These are phyloP conservation scores for Xanthoceras sorbifolium DNA, from an alignment of 345 rosid species.

Conservation along the genomic window DNA sequence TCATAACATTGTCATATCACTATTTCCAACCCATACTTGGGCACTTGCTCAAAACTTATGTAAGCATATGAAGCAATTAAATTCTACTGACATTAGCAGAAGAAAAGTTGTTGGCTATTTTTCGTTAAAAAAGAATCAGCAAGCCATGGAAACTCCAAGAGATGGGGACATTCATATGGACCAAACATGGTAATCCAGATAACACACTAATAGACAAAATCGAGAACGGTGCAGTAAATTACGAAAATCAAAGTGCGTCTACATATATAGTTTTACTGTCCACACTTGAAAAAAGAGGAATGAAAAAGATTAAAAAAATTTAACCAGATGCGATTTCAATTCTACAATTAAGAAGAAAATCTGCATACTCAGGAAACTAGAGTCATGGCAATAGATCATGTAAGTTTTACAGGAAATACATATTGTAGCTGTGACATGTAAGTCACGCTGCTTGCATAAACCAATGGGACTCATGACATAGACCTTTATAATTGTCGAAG, in stretches of 20 bases:
- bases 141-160: background rate
- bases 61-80: background rate
- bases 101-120: background rate
- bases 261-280: background rate
- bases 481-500: conserved; percentile 19
- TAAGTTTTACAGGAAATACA: conserved; percentile 26
- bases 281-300: background rate
- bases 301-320: conserved; percentile 9
- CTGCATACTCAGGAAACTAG: conserved; percentile 13
- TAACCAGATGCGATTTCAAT: conserved; percentile 19
- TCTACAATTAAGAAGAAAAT: conserved; percentile 20
- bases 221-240: background rate
- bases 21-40: conserved; percentile 7
- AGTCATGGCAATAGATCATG: conserved; percentile 23
- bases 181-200: background rate
- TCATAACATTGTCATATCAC: background rate
- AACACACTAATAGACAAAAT: background rate
- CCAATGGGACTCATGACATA: conserved; percentile 4
- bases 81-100: background rate
- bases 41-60: background rate
- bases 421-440: conserved; percentile 14
- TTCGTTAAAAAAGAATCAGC: background rate
- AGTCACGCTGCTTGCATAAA: conserved; percentile 16
- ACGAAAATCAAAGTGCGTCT: background rate
- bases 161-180: background rate